Conservation (phyloP, 805 yeast genomes). For the Sugiyamaella mastotermitis region DNA sequence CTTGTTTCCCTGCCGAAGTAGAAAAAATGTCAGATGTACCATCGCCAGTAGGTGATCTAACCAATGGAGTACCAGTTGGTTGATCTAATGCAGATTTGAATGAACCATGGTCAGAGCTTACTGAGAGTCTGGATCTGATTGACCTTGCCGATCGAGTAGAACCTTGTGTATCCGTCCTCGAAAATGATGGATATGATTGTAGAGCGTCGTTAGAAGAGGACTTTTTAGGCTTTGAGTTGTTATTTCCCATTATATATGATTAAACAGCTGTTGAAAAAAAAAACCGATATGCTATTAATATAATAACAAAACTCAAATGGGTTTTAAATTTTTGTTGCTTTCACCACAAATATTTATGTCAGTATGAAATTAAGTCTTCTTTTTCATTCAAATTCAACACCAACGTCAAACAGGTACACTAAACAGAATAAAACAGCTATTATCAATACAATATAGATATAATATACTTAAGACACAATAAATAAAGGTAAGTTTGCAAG, state of each 20-base stretch:
- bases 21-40: background rate
- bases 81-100: constrained; percentile 21
- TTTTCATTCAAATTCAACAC: too few species aligned
- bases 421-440: too few species aligned
- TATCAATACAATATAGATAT: too few species aligned
- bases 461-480: too few species aligned
- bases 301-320: too few species aligned
- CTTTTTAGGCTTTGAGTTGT: constrained; percentile 27
- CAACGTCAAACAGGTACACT: too few species aligned
- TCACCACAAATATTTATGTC: too few species aligned
- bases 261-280: too few species aligned
- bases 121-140: constrained; percentile 25
- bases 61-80: background rate
- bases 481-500: too few species aligned
- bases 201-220: constrained; percentile 19
- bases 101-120: constrained; percentile 20
- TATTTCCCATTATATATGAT: constrained; percentile 40
- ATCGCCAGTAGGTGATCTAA: background rate
- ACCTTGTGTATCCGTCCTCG: constrained; percentile 36
- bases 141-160: constrained; percentile 32
- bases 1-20: background rate
- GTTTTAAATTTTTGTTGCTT: too few species aligned
- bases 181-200: constrained; percentile 32
- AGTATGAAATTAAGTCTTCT: too few species aligned
- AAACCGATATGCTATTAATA: too few species aligned